Evolutionary conservation across 345 rosid species (phyloP).

Genomic region (Geranium brycei): DNA sequence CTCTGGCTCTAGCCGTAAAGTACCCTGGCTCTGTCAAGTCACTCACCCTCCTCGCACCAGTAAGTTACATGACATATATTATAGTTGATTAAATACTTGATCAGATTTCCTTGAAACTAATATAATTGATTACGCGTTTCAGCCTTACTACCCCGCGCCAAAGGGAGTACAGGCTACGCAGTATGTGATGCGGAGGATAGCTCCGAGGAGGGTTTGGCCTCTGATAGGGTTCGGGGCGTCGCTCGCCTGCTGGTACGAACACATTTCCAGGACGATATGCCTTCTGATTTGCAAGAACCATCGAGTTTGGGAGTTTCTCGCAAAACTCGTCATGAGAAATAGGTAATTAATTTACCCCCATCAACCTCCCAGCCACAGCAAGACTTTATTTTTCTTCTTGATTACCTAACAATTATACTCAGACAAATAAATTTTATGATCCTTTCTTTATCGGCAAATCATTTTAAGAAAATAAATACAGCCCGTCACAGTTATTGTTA

Average conservation of each 20-base stretch:
- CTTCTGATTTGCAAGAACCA: slow-evolving; percentile 78
- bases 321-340: slow-evolving; percentile 74
- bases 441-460: no score
- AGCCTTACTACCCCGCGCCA: slow-evolving; percentile 89
- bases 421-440: no score
- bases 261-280: slow-evolving; percentile 67
- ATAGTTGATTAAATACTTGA: no score
- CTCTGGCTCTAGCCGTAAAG: slow-evolving; percentile 83
- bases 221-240: slow-evolving; percentile 74
- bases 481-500: no score
- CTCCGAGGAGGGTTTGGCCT: slow-evolving; percentile 88
- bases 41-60: slow-evolving; percentile 83
- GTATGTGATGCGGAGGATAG: slow-evolving; percentile 68
- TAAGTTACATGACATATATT: slow-evolving; percentile 15
- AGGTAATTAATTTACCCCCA: slow-evolving; percentile 31
- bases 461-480: no score
- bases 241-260: slow-evolving; percentile 90
- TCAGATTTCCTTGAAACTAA: neutral
- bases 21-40: slow-evolving; percentile 72
- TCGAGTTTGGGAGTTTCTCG: slow-evolving; percentile 64
- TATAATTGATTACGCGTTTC: slow-evolving; percentile 10
- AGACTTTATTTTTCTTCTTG: neutral
- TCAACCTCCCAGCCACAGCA: slow-evolving; percentile 1
- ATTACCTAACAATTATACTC: neutral
- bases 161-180: slow-evolving; percentile 64